Base-by-base conservation (phyloP, 1,284 basidiomycete species). In the Cutaneotrichosporon mucoides region DNA sequence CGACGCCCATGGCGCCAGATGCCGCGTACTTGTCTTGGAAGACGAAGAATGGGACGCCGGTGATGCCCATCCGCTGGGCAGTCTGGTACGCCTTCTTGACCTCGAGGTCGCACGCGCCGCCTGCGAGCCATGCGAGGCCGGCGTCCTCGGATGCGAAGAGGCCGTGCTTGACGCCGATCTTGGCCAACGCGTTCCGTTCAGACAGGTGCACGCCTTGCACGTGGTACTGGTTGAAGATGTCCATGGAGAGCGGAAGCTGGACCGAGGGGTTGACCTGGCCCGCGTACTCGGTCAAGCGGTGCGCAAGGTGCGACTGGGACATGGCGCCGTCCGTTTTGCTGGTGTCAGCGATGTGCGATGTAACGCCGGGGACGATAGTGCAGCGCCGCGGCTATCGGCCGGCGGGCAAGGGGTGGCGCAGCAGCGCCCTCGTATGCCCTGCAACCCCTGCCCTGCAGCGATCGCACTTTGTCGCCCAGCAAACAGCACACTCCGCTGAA, bases 11-110 rank as follows among this genome's bases (percentile, higher is more conserved):
- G 6, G 80, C 80, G 6, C 79, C 78, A 11, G 68, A 72, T 12
- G 76, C 71, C 9, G 74, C 78, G 53, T 73, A 78, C 60, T 74
- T 77, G 49, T 70, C 71, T 53, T 78, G 68, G 48, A 78, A 71
- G 10, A 78, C 73, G 43, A 79, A 79, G 72, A 81, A 81, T 4
- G 80, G 80, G 0, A 81, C 80, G n/a, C 79, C 80, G 1, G 72
- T 73, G 47, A 81, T 77, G 5, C 80, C 79, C 45, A 74, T 60
- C 15, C 61, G 59, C 51, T 70, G 66, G 11, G 76, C 76, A 1
- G 56, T 56, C 36, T 55, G 54, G 65, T 76, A 77, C 6, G 64
- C 68, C 60, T 69, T 66, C 56, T 68, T 70, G 11, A 77, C 73
- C 57, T 76, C 71, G 38, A 62, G 57, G 59, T 75, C 71, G 46